Base-by-base conservation (phyloP, 2,329 filamentous ascomycete genomes). In the Stagonosporopsis rhizophila region DNA sequence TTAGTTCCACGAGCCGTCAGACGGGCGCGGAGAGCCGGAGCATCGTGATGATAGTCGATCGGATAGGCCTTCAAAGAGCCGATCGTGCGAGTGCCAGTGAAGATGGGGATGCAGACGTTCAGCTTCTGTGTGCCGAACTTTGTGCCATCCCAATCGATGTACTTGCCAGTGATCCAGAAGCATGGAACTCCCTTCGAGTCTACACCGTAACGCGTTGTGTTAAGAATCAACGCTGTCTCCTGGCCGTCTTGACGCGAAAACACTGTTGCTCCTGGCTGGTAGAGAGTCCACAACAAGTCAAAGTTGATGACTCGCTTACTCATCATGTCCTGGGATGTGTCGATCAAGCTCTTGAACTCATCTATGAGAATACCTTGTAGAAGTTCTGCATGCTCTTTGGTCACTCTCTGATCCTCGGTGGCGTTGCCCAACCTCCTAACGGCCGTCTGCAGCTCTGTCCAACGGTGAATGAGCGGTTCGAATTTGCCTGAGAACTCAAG, bases 1-100 rank as follows among this genome's bases (percentile, higher is more conserved):
- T 89, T 90, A 79, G 90, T 91, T 34, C 92, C 92, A 2, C 92
- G 87, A 65, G 89, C 86, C 50, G 96, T 84, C 22, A 96, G 83
- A 48, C 87, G 81, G 55, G 82, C 76, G 47, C 85, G 86, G 38
- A 96, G 63, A 30, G 82, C 81, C 4, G 83, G 80, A 52, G 90
- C 82, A 57, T 92, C 84, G 59, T 87, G 87, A 78, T 95, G 91
- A 70, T 92, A 95, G 58, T 88, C 82, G 6, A 96, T 79, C 0
- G 92, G 92, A 68, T 90, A 95, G 58, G 86, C 89, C 0, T 84
- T 77, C 6, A 96, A 81, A 66, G 85, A 90, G 20, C 87, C 89
- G 69, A 96, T 96, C 73, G 90, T 91, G 55, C 88, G 84, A 12
- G 89, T 85, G 0, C 92, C 92, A 47, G 89, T 87, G 79, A 96